Conservation (phyloP, 192 early-diverging fungal genomes). For the Backusella luteola region DNA sequence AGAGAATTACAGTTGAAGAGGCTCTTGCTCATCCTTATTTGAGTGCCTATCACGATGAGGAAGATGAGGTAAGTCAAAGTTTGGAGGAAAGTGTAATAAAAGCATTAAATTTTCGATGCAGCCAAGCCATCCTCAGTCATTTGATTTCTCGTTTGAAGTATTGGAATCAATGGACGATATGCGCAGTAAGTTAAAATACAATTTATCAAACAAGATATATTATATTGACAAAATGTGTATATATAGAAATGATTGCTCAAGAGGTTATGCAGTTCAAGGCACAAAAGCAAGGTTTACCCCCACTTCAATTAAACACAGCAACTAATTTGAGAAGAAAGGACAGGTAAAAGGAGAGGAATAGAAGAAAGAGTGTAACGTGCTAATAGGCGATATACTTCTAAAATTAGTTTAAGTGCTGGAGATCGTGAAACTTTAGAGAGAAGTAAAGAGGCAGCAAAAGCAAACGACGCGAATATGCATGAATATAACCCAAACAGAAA, state of each 20-base stretch:
- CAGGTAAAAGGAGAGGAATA: slow-evolving; percentile 21
- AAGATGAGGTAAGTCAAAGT: slow-evolving; percentile 61
- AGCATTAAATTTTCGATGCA: slow-evolving; percentile 19
- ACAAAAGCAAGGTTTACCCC: slow-evolving; percentile 44
- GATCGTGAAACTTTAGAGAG: slow-evolving; percentile 38
- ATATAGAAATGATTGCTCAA: slow-evolving; percentile 64
- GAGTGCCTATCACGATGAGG: slow-evolving; percentile 87
- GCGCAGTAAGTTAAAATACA: slow-evolving; percentile 43
- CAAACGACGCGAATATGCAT: not conserved
- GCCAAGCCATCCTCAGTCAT: slow-evolving; percentile 63
- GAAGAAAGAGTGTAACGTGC: too few relatives aligned
- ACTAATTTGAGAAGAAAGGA: slow-evolving; percentile 38
- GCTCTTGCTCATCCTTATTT: slow-evolving; percentile 92
- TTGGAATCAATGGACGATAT: slow-evolving; percentile 77
- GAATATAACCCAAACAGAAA: not conserved
- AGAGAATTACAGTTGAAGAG: slow-evolving; percentile 91
- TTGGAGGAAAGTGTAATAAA: not conserved
- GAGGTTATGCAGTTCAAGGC: slow-evolving; percentile 81
- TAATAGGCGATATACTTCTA: too few relatives aligned
- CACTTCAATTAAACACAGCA: slow-evolving; percentile 37
- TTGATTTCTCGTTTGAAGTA: slow-evolving; percentile 87
- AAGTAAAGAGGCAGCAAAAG: slow-evolving; percentile 21
- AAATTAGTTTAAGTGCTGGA: slow-evolving; percentile 11
- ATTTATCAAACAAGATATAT: too few relatives aligned
- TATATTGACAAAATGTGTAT: too few relatives aligned